phyloP scores from a whole-genome alignment of 345 rosid species.

The Kandelia obovata region DNA sequence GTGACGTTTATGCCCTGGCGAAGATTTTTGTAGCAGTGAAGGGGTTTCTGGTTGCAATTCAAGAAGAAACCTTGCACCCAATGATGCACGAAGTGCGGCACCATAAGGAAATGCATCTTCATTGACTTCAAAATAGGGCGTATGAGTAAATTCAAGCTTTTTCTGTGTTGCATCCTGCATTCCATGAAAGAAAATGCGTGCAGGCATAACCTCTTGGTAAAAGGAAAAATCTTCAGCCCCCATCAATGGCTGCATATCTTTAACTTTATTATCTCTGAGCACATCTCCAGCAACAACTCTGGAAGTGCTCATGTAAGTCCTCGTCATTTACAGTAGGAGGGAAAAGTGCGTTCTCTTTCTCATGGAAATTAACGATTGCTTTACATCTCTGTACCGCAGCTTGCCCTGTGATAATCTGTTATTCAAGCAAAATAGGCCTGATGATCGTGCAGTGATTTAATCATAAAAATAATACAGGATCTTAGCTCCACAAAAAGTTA shows the following conservation, averaged over 20 bases:
- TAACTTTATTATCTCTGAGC: conserved; percentile 54
- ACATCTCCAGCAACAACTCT: conserved; percentile 50
- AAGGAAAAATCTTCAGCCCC: conserved; percentile 90
- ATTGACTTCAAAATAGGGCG: conserved; percentile 58
- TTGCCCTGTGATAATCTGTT: no score
- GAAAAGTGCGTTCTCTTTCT: conserved; percentile 43
- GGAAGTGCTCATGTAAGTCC: conserved; percentile 51
- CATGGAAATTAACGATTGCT: conserved; percentile 53
- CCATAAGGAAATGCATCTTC: conserved; percentile 82
- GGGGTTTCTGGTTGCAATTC: conserved; percentile 29
- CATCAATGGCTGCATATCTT: conserved; percentile 67
- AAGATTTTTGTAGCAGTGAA: neutral
- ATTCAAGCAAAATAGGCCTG: no score
- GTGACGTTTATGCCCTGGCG: conserved; percentile 16
- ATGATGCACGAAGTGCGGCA: conserved; percentile 84
- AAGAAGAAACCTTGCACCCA: conserved; percentile 62
- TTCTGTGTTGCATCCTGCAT: conserved; percentile 49
- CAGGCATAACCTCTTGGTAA: conserved; percentile 78
- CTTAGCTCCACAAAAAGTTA: no score
- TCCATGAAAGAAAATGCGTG: conserved; percentile 63
- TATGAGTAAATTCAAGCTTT: conserved; percentile 40
- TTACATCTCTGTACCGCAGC: conserved; percentile 84
- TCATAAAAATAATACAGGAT: no score
- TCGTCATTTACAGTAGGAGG: conserved; percentile 67
- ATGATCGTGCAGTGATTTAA: no score